phyloP scores from a whole-genome alignment of 2,329 filamentous ascomycete species.

The Scedosporium aurantiacum region DNA sequence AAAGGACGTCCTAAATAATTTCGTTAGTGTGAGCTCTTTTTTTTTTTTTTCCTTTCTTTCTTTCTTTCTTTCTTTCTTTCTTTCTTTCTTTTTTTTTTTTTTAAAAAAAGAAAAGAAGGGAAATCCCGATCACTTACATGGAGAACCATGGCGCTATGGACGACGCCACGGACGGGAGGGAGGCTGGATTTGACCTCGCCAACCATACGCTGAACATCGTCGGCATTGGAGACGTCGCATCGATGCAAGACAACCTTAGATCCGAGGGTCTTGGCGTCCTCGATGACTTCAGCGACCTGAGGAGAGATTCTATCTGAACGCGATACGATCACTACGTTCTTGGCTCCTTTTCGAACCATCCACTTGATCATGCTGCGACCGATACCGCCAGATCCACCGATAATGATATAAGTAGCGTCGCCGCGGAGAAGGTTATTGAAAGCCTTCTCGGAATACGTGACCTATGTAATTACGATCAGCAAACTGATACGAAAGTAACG shows the following conservation, averaged over 20 bases:
- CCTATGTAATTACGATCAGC: not conserved
- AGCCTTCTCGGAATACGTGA: not conserved
- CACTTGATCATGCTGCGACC: conserved; percentile 41
- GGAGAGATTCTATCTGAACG: conserved; percentile 28
- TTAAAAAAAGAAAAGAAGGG: too few relatives aligned
- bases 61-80: not conserved
- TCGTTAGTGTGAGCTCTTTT: not conserved
- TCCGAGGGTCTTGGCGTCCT: conserved; percentile 18
- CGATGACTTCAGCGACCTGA: conserved; percentile 20
- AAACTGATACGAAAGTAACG: not conserved
- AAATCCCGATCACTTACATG: not conserved
- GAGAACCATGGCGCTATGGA: conserved; percentile 18
- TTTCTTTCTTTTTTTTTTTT: not conserved
- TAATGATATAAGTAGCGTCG: conserved; percentile 39
- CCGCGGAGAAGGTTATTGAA: conserved; percentile 9
- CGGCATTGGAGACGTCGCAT: not conserved
- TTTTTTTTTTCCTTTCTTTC: not conserved
- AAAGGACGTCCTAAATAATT: too few relatives aligned
- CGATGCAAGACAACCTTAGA: conserved; percentile 17
- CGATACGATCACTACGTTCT: conserved; percentile 41
- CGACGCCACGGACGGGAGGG: conserved; percentile 27
- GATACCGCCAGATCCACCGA: conserved; percentile 46
- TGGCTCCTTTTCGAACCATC: conserved; percentile 38
- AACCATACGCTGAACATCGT: not conserved
- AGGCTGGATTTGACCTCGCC: conserved; percentile 17